These are phyloP conservation scores for Pythium angustatum DNA, from an alignment of 352 stramenopile species.

Conservation along the genomic window DNA sequence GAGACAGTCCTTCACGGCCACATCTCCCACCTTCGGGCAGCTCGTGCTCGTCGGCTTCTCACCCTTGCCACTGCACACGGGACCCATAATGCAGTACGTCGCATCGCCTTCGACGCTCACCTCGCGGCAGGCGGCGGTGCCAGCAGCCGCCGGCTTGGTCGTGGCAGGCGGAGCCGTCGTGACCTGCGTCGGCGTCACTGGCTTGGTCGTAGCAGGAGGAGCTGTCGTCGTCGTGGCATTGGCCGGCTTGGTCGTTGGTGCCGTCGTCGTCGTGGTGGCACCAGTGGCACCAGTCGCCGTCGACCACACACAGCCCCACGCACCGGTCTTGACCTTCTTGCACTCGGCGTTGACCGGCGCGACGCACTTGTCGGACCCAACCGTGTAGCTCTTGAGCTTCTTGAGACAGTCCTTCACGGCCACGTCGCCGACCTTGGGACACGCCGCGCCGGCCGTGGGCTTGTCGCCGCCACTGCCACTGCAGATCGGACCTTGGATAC, in stretches of 20 bases:
- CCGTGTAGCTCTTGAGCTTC: slow-evolving; percentile 19
- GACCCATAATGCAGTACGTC: slow-evolving; percentile 37
- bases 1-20: slow-evolving; percentile 24
- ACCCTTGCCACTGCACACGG: slow-evolving; percentile 29
- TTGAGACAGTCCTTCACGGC: slow-evolving; percentile 48
- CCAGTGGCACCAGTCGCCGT: neutral
- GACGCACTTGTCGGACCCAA: slow-evolving; percentile 19
- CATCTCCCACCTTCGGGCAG: slow-evolving; percentile 27
- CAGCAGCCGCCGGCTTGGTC: neutral
- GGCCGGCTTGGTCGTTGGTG: too few species aligned
- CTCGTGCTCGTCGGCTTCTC: slow-evolving; percentile 13
- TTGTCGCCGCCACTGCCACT: slow-evolving; percentile 40
- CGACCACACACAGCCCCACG: slow-evolving; percentile 68
- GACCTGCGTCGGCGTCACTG: neutral
- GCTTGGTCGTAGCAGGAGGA: neutral
- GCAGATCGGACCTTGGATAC: slow-evolving; percentile 66
- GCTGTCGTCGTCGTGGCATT: neutral
- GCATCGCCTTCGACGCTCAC: slow-evolving; percentile 36
- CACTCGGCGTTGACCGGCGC: slow-evolving; percentile 22
- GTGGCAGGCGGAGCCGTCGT: neutral
- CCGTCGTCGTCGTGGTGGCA: neutral
- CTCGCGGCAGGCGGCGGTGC: slow-evolving; percentile 30
- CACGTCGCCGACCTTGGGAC: slow-evolving; percentile 54
- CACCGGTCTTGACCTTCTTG: slow-evolving; percentile 15
- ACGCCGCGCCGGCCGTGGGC: slow-evolving; percentile 43